Conservation (phyloP, 1,139 yeast genomes). For the Debaryomyces sp. region DNA sequence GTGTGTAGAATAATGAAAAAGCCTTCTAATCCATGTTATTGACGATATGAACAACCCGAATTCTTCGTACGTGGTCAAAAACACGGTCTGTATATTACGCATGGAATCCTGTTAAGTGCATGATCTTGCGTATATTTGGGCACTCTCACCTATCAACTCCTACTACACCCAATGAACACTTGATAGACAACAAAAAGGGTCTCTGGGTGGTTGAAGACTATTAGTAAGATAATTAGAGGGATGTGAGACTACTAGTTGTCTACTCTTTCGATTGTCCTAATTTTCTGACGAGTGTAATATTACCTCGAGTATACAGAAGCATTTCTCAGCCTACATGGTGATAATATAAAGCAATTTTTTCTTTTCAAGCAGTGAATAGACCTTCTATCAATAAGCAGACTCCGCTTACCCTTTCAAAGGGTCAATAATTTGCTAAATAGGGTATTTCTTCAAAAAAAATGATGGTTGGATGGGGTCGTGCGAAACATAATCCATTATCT, state of each 20-base stretch:
- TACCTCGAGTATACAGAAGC: not conserved
- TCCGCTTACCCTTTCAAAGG: too few relatives aligned
- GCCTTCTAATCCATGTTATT: not conserved
- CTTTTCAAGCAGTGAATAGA: too few relatives aligned
- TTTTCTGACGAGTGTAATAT: not conserved
- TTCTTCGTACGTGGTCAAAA: slow-evolving; percentile 9
- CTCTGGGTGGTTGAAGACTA: too few relatives aligned
- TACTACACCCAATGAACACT: not conserved
- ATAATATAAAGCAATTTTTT: not conserved
- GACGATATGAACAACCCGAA: slow-evolving; percentile 3
- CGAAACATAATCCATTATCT: not conserved
- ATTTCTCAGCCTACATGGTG: not conserved
- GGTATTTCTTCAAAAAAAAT: not conserved
- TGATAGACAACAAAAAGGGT: not conserved
- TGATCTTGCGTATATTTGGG: not conserved
- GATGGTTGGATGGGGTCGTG: not conserved
- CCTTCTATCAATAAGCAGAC: too few relatives aligned
- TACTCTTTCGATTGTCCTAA: not conserved
- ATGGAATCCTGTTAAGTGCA: not conserved
- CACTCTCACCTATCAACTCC: not conserved
- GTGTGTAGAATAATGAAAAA: not conserved
- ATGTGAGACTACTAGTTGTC: not conserved
- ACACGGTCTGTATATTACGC: slow-evolving; percentile 3
- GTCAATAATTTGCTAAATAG: not conserved
- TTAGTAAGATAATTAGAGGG: not conserved